A percentile compares a stretch with the other conserved stretches of the same genome.
These are phyloP conservation scores for Barnettozyma siamensis DNA, from an alignment of 805 yeast species.

Conservation along the genomic window DNA sequence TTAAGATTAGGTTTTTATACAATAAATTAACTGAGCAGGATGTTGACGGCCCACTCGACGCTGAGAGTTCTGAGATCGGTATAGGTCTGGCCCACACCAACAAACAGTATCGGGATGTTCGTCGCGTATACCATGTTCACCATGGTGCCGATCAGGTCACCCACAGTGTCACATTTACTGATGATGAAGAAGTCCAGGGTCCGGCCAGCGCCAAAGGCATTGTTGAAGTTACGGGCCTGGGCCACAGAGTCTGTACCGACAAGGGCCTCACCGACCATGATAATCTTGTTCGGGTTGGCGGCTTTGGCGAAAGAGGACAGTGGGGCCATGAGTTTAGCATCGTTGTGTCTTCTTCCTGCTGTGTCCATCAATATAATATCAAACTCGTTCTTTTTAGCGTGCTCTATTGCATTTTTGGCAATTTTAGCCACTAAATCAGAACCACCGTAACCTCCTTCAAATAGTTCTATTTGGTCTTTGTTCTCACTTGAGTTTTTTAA, in stretches of 20 bases:
- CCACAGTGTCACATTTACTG: constrained; percentile 95
- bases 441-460: constrained; percentile 95
- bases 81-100: constrained; percentile 95
- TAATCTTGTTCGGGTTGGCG: constrained; percentile 92
- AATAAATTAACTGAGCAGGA: too few species aligned
- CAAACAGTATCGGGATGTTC: constrained; percentile 88
- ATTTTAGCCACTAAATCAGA: constrained; percentile 91
- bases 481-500: constrained; percentile 60
- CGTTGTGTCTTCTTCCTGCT: constrained; percentile 96
- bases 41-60: constrained; percentile 87
- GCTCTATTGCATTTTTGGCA: constrained; percentile 84
- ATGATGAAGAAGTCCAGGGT: constrained; percentile 85
- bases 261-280: constrained; percentile 97
- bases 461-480: constrained; percentile 51
- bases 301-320: constrained; percentile 91
- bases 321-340: constrained; percentile 92
- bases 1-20: constrained; percentile 26
- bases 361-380: constrained; percentile 93
- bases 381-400: constrained; percentile 61
- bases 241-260: constrained; percentile 97
- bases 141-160: constrained; percentile 93
- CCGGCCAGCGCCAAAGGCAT: constrained; percentile 83
- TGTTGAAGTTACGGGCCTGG: constrained; percentile 89
- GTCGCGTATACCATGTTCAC: constrained; percentile 97
- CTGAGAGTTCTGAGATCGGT: constrained; percentile 88